A percentile compares a stretch with the other conserved stretches of the same genome.
phyloP scores from a whole-genome alignment of 768 basidiomycete genomes.

The Hydnomerulius pinastri region DNA sequence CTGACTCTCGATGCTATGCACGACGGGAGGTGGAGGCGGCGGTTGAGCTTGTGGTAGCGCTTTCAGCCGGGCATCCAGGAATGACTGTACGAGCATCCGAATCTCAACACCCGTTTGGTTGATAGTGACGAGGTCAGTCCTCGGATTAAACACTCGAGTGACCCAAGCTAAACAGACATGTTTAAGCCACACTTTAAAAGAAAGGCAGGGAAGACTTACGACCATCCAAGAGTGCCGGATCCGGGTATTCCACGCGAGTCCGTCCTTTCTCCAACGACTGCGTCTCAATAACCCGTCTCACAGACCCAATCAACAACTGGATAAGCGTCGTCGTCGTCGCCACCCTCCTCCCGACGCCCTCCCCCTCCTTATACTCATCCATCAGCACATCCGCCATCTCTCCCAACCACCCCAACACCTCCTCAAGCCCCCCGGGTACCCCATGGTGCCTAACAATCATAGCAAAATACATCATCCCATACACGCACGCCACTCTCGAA shows the following conservation, averaged over 20 bases:
- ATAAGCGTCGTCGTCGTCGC: slow-evolving; percentile 40
- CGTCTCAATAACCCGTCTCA: slow-evolving; percentile 52
- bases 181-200: slow-evolving; percentile 3
- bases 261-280: slow-evolving; percentile 39
- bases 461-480: slow-evolving; percentile 71
- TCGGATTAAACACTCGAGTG: slow-evolving; percentile 46
- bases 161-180: slow-evolving; percentile 55
- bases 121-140: slow-evolving; percentile 42
- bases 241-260: slow-evolving; percentile 53
- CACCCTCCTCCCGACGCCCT: slow-evolving; percentile 22
- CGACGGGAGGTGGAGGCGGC: slow-evolving; percentile 35
- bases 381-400: slow-evolving; percentile 59
- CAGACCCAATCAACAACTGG: slow-evolving; percentile 56
- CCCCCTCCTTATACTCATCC: slow-evolving; percentile 49
- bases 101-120: slow-evolving; percentile 54
- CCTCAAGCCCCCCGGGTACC: slow-evolving; percentile 44
- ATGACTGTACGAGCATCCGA: slow-evolving; percentile 56
- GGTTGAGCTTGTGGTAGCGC: slow-evolving; percentile 43
- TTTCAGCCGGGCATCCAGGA: slow-evolving; percentile 56
- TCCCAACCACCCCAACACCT: slow-evolving; percentile 62
- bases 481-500: slow-evolving; percentile 71
- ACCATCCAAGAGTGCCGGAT: slow-evolving; percentile 56
- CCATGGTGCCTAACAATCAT: slow-evolving; percentile 58
- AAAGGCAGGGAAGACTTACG: slow-evolving; percentile 38
- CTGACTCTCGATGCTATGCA: slow-evolving; percentile 42